Conservation (phyloP, 2,329 filamentous ascomycete genomes). For the Aspergillus flavus region DNA sequence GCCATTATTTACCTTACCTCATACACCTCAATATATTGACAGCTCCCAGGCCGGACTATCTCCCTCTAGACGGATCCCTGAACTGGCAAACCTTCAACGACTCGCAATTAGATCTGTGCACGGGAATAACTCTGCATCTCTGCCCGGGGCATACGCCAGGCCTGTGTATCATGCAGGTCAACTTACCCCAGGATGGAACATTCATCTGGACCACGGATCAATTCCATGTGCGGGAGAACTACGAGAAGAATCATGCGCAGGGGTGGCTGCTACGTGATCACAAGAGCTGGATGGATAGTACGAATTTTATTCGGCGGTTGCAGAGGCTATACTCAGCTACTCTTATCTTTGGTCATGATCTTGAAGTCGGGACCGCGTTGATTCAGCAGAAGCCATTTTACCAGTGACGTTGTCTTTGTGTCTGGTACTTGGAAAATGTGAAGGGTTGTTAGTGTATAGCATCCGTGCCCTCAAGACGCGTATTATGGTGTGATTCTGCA, state of each 20-base stretch:
- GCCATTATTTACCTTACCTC: neutral
- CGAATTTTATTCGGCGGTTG: constrained; percentile 37
- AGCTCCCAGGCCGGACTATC: constrained; percentile 27
- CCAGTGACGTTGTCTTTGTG: neutral
- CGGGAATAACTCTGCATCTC: constrained; percentile 43
- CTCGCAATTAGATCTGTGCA: constrained; percentile 41
- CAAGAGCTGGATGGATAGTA: constrained; percentile 38
- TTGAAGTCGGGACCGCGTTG: neutral
- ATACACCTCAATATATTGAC: neutral
- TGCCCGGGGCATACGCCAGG: constrained; percentile 42
- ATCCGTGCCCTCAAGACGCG: neutral
- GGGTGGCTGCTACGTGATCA: constrained; percentile 43
- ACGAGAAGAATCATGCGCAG: constrained; percentile 36
- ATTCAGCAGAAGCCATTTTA: neutral
- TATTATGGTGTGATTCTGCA: no score
- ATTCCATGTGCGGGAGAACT: constrained; percentile 45
- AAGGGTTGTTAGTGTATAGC: neutral
- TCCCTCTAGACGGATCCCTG: constrained; percentile 34
- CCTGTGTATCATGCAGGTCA: constrained; percentile 40
- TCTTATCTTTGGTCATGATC: constrained; percentile 30
- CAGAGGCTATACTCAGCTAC: constrained; percentile 33
- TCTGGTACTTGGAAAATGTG: neutral
- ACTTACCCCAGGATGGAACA: constrained; percentile 38
- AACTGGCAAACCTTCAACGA: constrained; percentile 51
- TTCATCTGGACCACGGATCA: constrained; percentile 48